These are phyloP conservation scores for Kazachstania psychrophila DNA, from an alignment of 805 yeast species.

Conservation along the genomic window DNA sequence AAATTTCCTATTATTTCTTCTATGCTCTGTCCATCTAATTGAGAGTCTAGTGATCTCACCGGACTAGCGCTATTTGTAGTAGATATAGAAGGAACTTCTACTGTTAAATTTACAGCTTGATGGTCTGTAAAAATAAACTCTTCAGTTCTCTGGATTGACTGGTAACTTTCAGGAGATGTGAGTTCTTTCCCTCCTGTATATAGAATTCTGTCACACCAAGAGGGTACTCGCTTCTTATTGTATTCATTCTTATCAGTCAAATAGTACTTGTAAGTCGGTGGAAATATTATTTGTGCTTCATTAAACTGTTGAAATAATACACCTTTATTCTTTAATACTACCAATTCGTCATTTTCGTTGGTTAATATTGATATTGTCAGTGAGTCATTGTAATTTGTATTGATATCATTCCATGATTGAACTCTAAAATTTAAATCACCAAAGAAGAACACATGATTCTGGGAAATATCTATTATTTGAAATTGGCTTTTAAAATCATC, in stretches of 20 bases:
- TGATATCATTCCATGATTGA: conserved; percentile 25
- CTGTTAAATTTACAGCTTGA: conserved; percentile 56
- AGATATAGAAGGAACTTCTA: conserved; percentile 36
- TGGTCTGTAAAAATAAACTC: conserved; percentile 61
- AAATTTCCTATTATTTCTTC: not conserved
- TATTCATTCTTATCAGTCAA: conserved; percentile 40
- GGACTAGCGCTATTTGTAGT: not conserved
- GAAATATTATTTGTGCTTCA: conserved; percentile 57
- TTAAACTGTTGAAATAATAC: conserved; percentile 48
- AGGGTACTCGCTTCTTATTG: conserved; percentile 55
- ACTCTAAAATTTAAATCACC: conserved; percentile 85
- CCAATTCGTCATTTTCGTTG: conserved; percentile 32
- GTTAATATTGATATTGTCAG: conserved; percentile 10
- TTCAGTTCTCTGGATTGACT: conserved; percentile 33
- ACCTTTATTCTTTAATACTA: conserved; percentile 26
- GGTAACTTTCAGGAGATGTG: conserved; percentile 33
- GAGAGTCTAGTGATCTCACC: not conserved
- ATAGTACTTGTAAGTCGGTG: conserved; percentile 72
- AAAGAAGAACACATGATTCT: conserved; percentile 61
- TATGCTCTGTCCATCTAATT: too few species aligned
- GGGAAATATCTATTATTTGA: conserved; percentile 34
- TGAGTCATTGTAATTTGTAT: conserved; percentile 10
- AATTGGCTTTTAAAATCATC: conserved; percentile 36
- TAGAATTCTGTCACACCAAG: conserved; percentile 86
- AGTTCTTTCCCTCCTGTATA: conserved; percentile 37